Evolutionary conservation across 805 yeast genomes (phyloP), one percentile per base, ranked within the genome.

Genomic region (Yarrowia sp.): DNA sequence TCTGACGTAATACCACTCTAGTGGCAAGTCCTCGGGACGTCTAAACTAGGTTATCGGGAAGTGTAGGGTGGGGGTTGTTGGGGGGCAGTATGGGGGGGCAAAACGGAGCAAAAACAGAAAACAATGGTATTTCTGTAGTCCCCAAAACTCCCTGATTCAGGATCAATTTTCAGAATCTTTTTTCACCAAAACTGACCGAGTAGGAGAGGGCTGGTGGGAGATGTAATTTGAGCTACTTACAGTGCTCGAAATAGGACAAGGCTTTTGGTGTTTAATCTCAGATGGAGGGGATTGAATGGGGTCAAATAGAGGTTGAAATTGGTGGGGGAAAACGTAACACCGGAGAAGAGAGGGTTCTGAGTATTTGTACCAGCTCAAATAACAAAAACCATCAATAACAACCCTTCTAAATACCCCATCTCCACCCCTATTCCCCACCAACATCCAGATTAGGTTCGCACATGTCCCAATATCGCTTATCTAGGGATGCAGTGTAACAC

Each of bases 391-490:
- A 3, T 26, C 32, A 26, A 3, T 26, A 26, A 5, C 4, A 26
- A 3, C 32, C 32, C 32, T 5, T 3, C 7, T 1, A 26, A 26
- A 26, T 26, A 5, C 4, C 32, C 32, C 32, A 5, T 26, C 32
- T 26, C 4, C 4, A 26, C 43, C 19, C 58, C 58, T 53, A 53
- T 38, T 52, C 43, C 59, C 45, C 56, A 50, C 41, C 56, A 8
- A 53, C 16, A 8, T 26, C 32, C 15, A 43, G 65, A 59, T 59
- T 22, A 59, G 32, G 52, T 59, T 59, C 38, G 32, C 65, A 43
- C 52, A 42, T 41, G 50, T 59, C 65, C 65, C 65, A 59, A 45
- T 43, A 59, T 59, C 65, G 50, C 65, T 59, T 59, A 59, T 59
- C 65, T 59, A 56, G 49, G 48, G 64, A 41, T 32, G 64, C 64